Percentiles rank a stretch among this genome's conserved stretches.
Conservation (phyloP, 139 green algal genomes). For the Chlamydomonas incerta region DNA sequence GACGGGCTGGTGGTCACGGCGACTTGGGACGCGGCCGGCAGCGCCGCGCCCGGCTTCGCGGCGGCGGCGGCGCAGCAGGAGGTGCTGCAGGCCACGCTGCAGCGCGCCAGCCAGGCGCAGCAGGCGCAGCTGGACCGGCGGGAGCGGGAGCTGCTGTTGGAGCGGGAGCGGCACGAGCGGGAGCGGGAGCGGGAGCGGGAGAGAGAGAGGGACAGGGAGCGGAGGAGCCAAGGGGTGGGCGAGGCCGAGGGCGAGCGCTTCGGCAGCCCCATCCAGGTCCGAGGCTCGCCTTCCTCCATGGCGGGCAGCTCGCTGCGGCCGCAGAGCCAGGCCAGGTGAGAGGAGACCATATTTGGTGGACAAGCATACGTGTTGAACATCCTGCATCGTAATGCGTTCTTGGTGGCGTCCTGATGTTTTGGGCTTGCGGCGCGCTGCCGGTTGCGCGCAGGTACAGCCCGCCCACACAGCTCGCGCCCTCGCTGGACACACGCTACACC, state of each 20-base stretch:
- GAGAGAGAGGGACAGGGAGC: no score
- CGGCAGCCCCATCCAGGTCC: conserved; percentile 40
- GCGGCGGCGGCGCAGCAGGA: conserved; percentile 3
- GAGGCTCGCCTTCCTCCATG: neutral
- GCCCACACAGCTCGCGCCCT: neutral
- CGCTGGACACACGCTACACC: conserved; percentile 1
- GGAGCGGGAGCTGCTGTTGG: conserved; percentile 22
- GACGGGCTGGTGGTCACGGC: conserved; percentile 51
- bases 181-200: conserved; percentile 25
- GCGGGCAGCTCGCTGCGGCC: neutral
- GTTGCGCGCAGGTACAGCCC: neutral
- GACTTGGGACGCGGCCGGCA: conserved; percentile 41
- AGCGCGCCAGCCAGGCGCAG: conserved; percentile 17
- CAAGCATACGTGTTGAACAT: no score
- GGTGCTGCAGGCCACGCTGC: conserved; percentile 2
- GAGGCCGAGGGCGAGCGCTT: conserved; percentile 28
- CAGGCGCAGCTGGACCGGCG: conserved; percentile 23
- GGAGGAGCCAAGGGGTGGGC: neutral
- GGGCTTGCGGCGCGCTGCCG: no score
- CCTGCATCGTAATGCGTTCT: no score
- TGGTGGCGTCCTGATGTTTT: neutral
- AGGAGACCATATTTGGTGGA: no score
- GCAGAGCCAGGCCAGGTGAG: neutral
- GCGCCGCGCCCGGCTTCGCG: neutral
- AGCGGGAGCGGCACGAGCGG: conserved; percentile 25